phyloP scores from a whole-genome alignment of 768 basidiomycete genomes.

The Boletus huronensis region DNA sequence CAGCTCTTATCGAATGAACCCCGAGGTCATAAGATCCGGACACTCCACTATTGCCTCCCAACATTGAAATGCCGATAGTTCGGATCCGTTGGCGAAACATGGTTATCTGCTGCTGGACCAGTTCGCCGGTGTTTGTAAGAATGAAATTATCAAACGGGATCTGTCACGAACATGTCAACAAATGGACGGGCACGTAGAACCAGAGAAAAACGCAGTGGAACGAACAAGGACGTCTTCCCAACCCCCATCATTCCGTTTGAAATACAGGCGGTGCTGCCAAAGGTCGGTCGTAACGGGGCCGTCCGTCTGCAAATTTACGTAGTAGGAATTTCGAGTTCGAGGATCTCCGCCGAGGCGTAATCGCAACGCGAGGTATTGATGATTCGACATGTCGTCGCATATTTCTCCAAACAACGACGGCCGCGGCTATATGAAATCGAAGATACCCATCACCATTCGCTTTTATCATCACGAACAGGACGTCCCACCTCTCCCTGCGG shows the following conservation, averaged over 20 bases:
- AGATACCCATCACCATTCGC: background rate
- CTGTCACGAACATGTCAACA: slow-evolving; percentile 36
- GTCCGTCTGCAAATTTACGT: slow-evolving; percentile 90
- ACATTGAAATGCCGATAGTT: slow-evolving; percentile 80
- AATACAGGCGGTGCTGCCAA: slow-evolving; percentile 94
- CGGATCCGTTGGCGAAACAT: slow-evolving; percentile 76
- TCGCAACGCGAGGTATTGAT: slow-evolving; percentile 78
- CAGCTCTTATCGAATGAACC: slow-evolving; percentile 75
- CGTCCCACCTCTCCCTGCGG: background rate
- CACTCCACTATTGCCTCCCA: slow-evolving; percentile 78
- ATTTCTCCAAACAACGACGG: slow-evolving; percentile 86
- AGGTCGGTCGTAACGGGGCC: slow-evolving; percentile 76
- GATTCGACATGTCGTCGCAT: slow-evolving; percentile 77
- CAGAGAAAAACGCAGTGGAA: slow-evolving; percentile 8
- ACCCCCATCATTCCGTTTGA: slow-evolving; percentile 55
- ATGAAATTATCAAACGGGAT: slow-evolving; percentile 79
- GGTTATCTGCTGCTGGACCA: slow-evolving; percentile 63
- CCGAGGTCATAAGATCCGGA: slow-evolving; percentile 80
- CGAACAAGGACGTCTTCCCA: slow-evolving; percentile 85
- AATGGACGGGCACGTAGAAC: background rate
- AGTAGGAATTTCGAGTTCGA: slow-evolving; percentile 79
- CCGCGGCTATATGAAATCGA: slow-evolving; percentile 51
- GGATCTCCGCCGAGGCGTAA: slow-evolving; percentile 76
- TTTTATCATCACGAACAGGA: background rate
- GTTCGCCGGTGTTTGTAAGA: slow-evolving; percentile 68